Base-by-base conservation (phyloP, 169 alveolate genomes). In the Eimeria nieschulzi region DNA sequence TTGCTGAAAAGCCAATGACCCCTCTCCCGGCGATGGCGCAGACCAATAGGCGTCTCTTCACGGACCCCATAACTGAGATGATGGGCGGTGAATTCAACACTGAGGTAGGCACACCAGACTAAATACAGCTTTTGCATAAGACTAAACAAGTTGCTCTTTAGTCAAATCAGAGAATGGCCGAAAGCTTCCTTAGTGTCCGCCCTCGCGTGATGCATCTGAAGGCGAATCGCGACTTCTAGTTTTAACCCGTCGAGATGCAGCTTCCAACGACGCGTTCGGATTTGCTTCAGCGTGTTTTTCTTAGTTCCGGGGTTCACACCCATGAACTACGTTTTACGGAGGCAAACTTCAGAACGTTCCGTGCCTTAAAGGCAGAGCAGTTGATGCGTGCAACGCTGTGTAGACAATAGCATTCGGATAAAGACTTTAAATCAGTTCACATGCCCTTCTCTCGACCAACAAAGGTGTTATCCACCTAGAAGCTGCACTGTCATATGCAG, bases 81-180 rank as follows among this genome's bases (percentile, higher is more conserved):
- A 82, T 82, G 90, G 90, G 90, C 25, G 90, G 90, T 26, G 90
- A 61, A 61, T 82, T 82, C 90, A 82, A 82, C 78, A 82, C 90
- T 15, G 90, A 82, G 63, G 90, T 82, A 56, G 25, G 90, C 33
- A 23, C 6, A 33, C 7, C 21, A 9, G 39, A 13, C 23, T 9
- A 0, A 59, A 2, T 17, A 9, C 17, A 9, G 12, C 8, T 3
- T 33, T 1, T 33, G 59, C 8, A 15, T 5, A 5, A 19, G 2
- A 13, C 23, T n/a, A 5, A 5, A 1, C 0, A 33, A 12, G 66
- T 56, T 7, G 19, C 9, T 26, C 53, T 19, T 82, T 61, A 82
- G 90, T 73, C 39, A 12, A 82, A 82, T 46, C 90, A 82, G 54
- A 82, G 66, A 51, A 82, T 82, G 90, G 90, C 90, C 53, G 90